Conservation (phyloP, 768 basidiomycete genomes). For the Phylloporus rhodoxanthus region DNA sequence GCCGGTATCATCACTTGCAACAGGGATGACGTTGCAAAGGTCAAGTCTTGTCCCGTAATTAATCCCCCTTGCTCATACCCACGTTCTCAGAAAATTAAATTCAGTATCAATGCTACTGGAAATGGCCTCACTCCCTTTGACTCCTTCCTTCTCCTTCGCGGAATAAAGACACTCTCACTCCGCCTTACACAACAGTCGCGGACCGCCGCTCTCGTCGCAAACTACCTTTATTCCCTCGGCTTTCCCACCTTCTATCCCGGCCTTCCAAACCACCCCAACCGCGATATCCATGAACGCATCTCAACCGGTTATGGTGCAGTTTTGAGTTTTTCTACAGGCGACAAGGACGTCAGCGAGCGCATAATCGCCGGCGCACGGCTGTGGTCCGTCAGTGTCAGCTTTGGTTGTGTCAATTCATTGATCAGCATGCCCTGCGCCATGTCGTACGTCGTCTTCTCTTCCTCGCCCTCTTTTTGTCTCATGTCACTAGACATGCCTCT, state of each 20-base stretch:
- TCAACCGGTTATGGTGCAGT: slow-evolving; percentile 92
- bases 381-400: slow-evolving; percentile 98
- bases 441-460: slow-evolving; percentile 66
- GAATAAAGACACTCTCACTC: slow-evolving; percentile 91
- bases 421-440: slow-evolving; percentile 99
- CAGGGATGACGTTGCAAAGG: slow-evolving; percentile 85
- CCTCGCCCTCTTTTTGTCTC: neutral
- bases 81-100: slow-evolving; percentile 68
- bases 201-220: slow-evolving; percentile 76
- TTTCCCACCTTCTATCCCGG: slow-evolving; percentile 94
- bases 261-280: slow-evolving; percentile 70
- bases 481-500: slow-evolving; percentile 71
- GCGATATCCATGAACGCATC: slow-evolving; percentile 85
- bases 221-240: slow-evolving; percentile 77
- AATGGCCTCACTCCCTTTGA: slow-evolving; percentile 95
- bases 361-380: slow-evolving; percentile 89
- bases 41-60: slow-evolving; percentile 17
- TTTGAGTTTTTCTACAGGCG: slow-evolving; percentile 88
- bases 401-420: slow-evolving; percentile 95
- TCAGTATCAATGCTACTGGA: slow-evolving; percentile 88
- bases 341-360: slow-evolving; percentile 83
- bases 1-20: slow-evolving; percentile 93
- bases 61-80: neutral
- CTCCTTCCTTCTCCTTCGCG: slow-evolving; percentile 91
- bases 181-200: slow-evolving; percentile 93